Base-by-base conservation (phyloP, 306 rosid genomes). In the Quillaja saponaria region DNA sequence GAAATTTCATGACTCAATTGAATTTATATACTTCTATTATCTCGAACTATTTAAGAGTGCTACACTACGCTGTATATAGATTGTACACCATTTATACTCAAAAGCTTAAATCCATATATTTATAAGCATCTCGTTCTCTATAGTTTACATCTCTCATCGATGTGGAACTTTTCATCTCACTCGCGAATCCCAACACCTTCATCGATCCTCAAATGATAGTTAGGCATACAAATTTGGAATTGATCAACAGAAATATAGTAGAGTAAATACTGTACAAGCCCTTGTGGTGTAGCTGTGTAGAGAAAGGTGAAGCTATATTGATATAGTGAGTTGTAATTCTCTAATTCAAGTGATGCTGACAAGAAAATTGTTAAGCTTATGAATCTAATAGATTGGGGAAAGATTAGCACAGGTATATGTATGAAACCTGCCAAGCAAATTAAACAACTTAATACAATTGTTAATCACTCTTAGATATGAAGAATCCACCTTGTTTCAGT, bases 211-310 rank as follows among this genome's bases (percentile, higher is more conserved):
- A n/a, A n/a, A n/a, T n/a, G n/a, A n/a, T n/a, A n/a, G n/a, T n/a
- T n/a, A n/a, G n/a, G n/a, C n/a, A n/a, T n/a, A n/a, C n/a, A n/a
- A n/a, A n/a, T n/a, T n/a, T n/a, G n/a, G n/a, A n/a, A n/a, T n/a
- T n/a, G n/a, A n/a, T n/a, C 78, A 75, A 55, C 63, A 76, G 61
- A 92, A 88, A 58, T 74, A 76, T 72, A 77, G 86, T 13, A 82
- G 84, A 17, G 51, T 68, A 50, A n/a, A 55, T 81, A 20, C 42
- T 86, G 16, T 89, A 79, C 87, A 88, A 74, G 87, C 85, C 90
- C 11, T 50, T 58, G 41, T 34, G 55, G n/a, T n/a, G n/a, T n/a
- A n/a, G n/a, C n/a, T n/a, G n/a, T 25, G 4, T 37, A 71, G 64
- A 55, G 67, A 71, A 63, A 52, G 59, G 67, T 75, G 63, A 71